Evolutionary conservation across 108 stramenopile species (phyloP).

Genomic region (Hondaea fermentalgiana): DNA sequence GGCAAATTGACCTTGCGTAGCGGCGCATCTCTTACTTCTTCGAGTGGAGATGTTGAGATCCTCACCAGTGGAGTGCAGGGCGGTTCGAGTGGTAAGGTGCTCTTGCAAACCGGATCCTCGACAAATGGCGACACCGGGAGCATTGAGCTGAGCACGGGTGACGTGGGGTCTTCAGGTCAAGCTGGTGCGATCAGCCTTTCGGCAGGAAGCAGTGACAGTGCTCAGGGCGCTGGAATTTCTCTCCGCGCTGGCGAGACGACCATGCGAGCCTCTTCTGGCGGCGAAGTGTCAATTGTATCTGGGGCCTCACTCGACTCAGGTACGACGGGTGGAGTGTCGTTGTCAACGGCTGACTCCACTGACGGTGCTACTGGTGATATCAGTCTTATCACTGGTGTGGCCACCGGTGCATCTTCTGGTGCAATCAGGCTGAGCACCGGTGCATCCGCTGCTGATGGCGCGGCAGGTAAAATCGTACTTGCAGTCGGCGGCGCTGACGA

Average conservation of each 20-base stretch:
- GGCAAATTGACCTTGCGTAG: conserved; percentile 31
- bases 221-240: not conserved
- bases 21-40: conserved; percentile 19
- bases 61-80: not conserved
- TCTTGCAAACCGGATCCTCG: not conserved
- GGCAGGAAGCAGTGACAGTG: not conserved
- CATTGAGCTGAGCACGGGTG: not conserved
- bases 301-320: conserved; percentile 16
- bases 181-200: not conserved
- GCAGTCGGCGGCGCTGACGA: not conserved
- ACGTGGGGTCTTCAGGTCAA: not conserved
- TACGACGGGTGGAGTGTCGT: conserved; percentile 16
- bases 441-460: not conserved
- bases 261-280: not conserved
- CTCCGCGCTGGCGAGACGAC: not conserved
- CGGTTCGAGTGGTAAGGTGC: not conserved
- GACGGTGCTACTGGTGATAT: not conserved
- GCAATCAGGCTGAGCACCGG: not conserved
- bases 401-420: not conserved
- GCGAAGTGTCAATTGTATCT: not conserved
- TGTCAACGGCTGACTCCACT: conserved; percentile 23
- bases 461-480: not conserved
- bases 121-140: not conserved
- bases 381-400: not conserved
- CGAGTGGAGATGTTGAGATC: conserved; percentile 24